These are phyloP conservation scores for Capronia epimyces DNA, from an alignment of 2,329 filamentous ascomycete genomes.

Conservation along the genomic window DNA sequence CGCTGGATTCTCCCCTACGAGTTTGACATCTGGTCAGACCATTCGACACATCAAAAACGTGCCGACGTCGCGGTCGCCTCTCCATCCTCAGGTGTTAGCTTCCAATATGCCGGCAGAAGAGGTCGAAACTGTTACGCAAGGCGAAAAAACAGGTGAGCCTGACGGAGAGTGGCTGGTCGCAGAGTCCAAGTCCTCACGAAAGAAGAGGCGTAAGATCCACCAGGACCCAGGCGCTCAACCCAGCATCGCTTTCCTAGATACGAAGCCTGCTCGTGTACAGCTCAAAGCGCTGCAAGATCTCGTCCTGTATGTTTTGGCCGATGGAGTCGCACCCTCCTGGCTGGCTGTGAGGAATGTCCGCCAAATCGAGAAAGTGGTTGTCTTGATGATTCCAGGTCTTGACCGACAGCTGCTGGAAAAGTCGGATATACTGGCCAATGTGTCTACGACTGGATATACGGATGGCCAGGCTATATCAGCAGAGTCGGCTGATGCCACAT, in stretches of 20 bases:
- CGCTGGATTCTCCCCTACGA: slow-evolving; percentile 5
- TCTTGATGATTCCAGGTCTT: slow-evolving; percentile 85
- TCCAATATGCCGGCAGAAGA: background rate
- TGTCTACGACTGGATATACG: background rate
- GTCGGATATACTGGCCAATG: slow-evolving; percentile 7
- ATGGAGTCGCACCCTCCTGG: slow-evolving; percentile 59
- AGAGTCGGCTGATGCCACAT: background rate
- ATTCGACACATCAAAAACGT: background rate
- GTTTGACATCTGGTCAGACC: background rate
- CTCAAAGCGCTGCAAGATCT: slow-evolving; percentile 55
- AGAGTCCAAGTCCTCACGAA: slow-evolving; percentile 19
- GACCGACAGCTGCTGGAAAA: slow-evolving; percentile 70
- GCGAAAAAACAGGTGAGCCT: background rate
- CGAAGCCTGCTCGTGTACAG: slow-evolving; percentile 37
- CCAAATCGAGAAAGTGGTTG: slow-evolving; percentile 67
- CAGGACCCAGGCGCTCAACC: slow-evolving; percentile 7
- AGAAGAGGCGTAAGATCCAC: slow-evolving; percentile 20
- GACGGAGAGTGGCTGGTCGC: slow-evolving; percentile 14
- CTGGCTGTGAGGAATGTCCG: slow-evolving; percentile 54
- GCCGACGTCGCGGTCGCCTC: background rate
- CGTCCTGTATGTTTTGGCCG: slow-evolving; percentile 57
- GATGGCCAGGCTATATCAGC: background rate
- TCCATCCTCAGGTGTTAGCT: background rate
- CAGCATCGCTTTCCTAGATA: slow-evolving; percentile 17
- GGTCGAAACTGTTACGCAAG: background rate